Percentiles rank a stretch among this genome's conserved stretches.
These are phyloP conservation scores for Penstemon eatonii DNA, from an alignment of 257 asterid genomes.

Conservation along the genomic window DNA sequence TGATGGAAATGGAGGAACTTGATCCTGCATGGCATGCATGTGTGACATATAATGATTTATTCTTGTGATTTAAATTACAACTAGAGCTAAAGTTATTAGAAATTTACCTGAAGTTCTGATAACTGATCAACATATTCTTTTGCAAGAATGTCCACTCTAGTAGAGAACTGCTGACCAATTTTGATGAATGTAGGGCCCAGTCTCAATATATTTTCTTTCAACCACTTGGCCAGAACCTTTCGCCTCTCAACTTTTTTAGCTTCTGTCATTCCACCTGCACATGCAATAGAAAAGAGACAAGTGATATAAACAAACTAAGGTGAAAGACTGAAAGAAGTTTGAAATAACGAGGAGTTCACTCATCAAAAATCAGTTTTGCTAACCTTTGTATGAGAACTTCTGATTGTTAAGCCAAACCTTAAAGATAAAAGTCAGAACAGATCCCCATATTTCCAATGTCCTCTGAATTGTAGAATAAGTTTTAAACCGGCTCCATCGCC, in stretches of 20 bases:
- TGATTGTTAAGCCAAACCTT: constrained; percentile 84
- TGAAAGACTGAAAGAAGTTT: too few species aligned
- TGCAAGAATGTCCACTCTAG: constrained; percentile 95
- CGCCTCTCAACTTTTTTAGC: constrained; percentile 47
- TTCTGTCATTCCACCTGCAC: too few species aligned
- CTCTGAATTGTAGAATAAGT: constrained; percentile 95
- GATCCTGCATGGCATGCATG: constrained; percentile 46
- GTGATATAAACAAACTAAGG: too few species aligned
- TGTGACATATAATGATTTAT: neutral
- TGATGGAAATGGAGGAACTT: constrained; percentile 77
- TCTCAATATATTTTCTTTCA: constrained; percentile 80
- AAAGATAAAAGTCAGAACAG: constrained; percentile 76
- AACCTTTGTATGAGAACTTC: constrained; percentile 86
- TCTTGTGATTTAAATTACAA: too few species aligned
- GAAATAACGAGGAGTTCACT: too few species aligned
- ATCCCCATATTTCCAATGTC: constrained; percentile 96
- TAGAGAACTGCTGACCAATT: constrained; percentile 95
- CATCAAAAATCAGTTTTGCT: constrained; percentile 5
- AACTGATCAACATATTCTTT: constrained; percentile 96
- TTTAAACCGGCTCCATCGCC: constrained; percentile 93
- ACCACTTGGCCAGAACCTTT: constrained; percentile 87
- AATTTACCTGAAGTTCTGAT: constrained; percentile 84
- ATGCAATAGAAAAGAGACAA: too few species aligned
- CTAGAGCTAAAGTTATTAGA: too few species aligned
- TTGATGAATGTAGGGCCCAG: constrained; percentile 98